Conservation (phyloP, 768 basidiomycete species). For the Leccinum rimulosum region DNA sequence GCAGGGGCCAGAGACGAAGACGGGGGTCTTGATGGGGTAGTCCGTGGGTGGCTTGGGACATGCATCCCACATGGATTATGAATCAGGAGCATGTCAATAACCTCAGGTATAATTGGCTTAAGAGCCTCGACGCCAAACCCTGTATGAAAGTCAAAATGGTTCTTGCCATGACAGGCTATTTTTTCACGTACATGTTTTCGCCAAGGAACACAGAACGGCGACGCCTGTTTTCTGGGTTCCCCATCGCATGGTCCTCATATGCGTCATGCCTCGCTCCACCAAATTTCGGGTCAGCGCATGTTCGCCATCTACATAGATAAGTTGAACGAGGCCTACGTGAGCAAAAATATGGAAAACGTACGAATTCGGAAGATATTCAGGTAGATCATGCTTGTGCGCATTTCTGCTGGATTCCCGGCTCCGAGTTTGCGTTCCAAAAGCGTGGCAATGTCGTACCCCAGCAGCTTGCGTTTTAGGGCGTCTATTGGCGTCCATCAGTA, state of each 20-base stretch:
- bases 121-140: conserved; percentile 15
- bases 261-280: conserved; percentile 14
- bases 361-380: conserved; percentile 11
- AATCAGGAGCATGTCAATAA: conserved; percentile 11
- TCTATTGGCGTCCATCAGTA: conserved; percentile 1
- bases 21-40: conserved; percentile 3
- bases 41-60: not conserved
- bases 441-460: conserved; percentile 11
- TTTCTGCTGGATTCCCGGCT: conserved; percentile 10
- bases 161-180: not conserved
- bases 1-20: conserved; percentile 15
- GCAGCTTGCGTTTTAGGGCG: not conserved
- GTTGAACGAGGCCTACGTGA: not conserved
- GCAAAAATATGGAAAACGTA: not conserved
- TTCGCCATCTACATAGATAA: conserved; percentile 6
- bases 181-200: conserved; percentile 11
- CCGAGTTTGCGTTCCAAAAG: conserved; percentile 13
- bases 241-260: conserved; percentile 8
- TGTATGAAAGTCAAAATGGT: not conserved
- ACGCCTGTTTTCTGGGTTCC: conserved; percentile 17
- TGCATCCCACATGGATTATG: not conserved
- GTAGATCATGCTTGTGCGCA: conserved; percentile 17
- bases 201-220: conserved; percentile 17
- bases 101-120: conserved; percentile 7
- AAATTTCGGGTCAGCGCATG: conserved; percentile 6